A percentile compares a stretch with the other conserved stretches of the same genome.
Conservation (phyloP, 148 eudicot species). For the Camellia japonica region DNA sequence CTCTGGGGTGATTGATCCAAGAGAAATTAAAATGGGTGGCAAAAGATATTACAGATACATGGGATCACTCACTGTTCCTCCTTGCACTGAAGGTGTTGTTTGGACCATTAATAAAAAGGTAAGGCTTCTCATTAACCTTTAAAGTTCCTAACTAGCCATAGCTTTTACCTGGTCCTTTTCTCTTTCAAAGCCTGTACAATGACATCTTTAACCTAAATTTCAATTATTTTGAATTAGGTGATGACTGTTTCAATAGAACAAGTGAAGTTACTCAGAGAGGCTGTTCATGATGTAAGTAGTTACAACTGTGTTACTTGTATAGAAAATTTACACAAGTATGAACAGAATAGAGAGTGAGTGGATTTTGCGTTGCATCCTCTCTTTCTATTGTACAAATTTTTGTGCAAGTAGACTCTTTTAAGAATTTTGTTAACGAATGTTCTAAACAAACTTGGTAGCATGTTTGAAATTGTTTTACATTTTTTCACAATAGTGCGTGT, state of each 20-base stretch:
- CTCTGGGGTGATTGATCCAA: neutral
- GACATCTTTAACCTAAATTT: neutral
- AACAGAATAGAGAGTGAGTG: neutral
- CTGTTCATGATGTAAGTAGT: neutral
- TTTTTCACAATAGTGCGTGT: too few relatives aligned
- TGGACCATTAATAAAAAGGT: neutral
- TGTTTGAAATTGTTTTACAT: too few relatives aligned
- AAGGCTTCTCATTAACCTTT: too few relatives aligned
- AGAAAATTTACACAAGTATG: too few relatives aligned
- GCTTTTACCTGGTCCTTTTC: neutral
- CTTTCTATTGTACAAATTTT: too few relatives aligned
- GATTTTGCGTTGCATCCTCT: too few relatives aligned
- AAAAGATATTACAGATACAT: slow-evolving; percentile 7
- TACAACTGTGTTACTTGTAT: neutral
- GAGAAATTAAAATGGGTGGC: neutral
- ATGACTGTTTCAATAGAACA: slow-evolving; percentile 4
- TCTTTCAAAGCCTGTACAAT: neutral
- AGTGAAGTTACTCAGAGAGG: neutral
- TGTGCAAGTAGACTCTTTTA: too few relatives aligned
- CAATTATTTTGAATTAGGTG: neutral
- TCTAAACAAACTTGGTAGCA: too few relatives aligned
- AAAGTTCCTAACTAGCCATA: neutral
- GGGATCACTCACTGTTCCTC: slow-evolving; percentile 11
- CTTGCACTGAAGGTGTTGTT: slow-evolving; percentile 10
- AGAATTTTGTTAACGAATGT: too few relatives aligned